Evolutionary conservation across 768 basidiomycete genomes (phyloP).

Genomic region (Tulasnella sp.): DNA sequence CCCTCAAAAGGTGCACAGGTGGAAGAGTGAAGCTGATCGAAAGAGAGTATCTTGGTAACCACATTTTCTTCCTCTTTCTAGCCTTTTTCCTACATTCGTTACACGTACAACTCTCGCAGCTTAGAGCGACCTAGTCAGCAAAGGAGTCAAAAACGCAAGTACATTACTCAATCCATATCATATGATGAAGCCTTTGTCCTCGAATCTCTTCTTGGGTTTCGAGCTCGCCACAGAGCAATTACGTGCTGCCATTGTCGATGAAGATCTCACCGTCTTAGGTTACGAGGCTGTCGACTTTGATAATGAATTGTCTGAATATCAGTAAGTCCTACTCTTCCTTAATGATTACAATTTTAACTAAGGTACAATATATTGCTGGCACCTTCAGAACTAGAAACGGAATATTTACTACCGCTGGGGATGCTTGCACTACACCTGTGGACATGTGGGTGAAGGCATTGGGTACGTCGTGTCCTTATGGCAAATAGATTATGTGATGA

Average conservation of each 20-base stretch:
- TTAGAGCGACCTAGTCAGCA: no score
- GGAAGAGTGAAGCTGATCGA: no score
- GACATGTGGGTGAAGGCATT: constrained; percentile 86
- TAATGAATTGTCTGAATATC: constrained; percentile 61
- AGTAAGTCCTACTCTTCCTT: constrained; percentile 38
- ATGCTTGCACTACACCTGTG: constrained; percentile 76
- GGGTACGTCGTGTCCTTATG: constrained; percentile 36
- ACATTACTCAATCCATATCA: no score
- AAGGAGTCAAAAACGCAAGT: no score
- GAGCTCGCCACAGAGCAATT: constrained; percentile 77
- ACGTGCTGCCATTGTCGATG: constrained; percentile 71
- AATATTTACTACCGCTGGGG: constrained; percentile 73
- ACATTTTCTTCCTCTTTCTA: no score
- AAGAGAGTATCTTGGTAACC: no score
- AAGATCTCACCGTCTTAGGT: constrained; percentile 65
- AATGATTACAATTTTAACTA: constrained; percentile 2
- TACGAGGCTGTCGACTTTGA: constrained; percentile 79
- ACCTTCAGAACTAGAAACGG: constrained; percentile 61
- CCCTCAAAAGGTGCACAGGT: no score
- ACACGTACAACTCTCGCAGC: no score
- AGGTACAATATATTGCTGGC: not conserved
- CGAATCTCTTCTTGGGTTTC: constrained; percentile 62
- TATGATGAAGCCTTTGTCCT: no score
- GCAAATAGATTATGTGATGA: not conserved
- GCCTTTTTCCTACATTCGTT: no score